Evolutionary conservation across 768 basidiomycete genomes (phyloP).

Genomic region (Hebeloma cylindrosporum): DNA sequence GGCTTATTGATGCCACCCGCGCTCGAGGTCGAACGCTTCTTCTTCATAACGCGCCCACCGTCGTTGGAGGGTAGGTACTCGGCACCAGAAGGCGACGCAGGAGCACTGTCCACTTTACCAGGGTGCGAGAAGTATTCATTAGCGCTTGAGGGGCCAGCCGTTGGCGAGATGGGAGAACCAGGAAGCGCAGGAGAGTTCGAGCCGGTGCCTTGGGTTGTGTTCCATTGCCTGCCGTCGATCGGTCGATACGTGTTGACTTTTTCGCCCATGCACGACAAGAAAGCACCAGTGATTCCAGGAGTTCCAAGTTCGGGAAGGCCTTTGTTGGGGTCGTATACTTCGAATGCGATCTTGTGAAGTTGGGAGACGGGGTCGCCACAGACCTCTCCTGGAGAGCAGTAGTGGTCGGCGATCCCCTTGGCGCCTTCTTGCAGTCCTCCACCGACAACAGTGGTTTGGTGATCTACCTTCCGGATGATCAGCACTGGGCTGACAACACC

Average conservation of each 20-base stretch:
- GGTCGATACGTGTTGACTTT: conserved; percentile 91
- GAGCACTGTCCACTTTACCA: conserved; percentile 58
- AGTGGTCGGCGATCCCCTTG: conserved; percentile 82
- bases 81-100: conserved; percentile 62
- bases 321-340: conserved; percentile 76
- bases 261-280: conserved; percentile 90
- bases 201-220: conserved; percentile 40
- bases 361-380: conserved; percentile 95
- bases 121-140: conserved; percentile 66
- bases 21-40: conserved; percentile 71
- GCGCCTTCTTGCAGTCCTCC: conserved; percentile 88
- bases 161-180: conserved; percentile 68
- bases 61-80: conserved; percentile 74
- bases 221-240: conserved; percentile 82
- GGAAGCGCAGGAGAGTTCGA: conserved; percentile 62
- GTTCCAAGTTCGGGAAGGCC: conserved; percentile 73
- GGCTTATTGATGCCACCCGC: conserved; percentile 58
- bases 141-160: conserved; percentile 52
- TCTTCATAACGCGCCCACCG: conserved; percentile 83
- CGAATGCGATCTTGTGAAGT: conserved; percentile 93
- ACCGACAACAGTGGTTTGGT: conserved; percentile 85
- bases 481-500: conserved; percentile 92
- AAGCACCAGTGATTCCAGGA: conserved; percentile 76
- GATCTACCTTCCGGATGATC: conserved; percentile 92
- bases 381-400: conserved; percentile 80